A percentile compares a stretch with the other conserved stretches of the same genome.
Evolutionary conservation across 2,329 filamentous ascomycete species (phyloP).

Genomic region (Colletotrichum somersetense): DNA sequence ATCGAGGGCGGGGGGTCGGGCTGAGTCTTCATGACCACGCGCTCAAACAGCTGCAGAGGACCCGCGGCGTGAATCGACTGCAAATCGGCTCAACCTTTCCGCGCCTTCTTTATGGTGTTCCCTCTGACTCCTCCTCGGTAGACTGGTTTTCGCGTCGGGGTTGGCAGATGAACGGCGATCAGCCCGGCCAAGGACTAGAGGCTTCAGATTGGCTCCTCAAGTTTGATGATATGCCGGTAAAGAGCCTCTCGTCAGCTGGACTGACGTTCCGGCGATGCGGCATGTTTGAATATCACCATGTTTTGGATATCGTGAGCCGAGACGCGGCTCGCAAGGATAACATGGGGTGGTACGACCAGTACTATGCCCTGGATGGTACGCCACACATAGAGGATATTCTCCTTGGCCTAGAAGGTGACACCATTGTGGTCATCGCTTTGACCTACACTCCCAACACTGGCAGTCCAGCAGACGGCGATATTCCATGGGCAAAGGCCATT

Average conservation of each 20-base stretch:
- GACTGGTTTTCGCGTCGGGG: constrained; percentile 68
- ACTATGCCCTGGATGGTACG: constrained; percentile 63
- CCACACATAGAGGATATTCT: constrained; percentile 65
- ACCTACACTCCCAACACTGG: constrained; percentile 64
- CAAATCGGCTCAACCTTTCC: constrained; percentile 72
- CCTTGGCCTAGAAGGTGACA: constrained; percentile 62
- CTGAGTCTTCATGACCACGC: constrained; percentile 66
- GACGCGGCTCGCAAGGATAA: constrained; percentile 61
- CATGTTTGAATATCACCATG: constrained; percentile 58
- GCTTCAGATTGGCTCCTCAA: constrained; percentile 67
- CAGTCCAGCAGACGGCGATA: constrained; percentile 61
- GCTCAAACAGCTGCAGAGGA: constrained; percentile 61
- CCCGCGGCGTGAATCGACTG: constrained; percentile 65
- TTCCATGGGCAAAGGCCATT: constrained; percentile 68
- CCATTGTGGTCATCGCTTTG: constrained; percentile 66
- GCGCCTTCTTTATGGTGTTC: constrained; percentile 67
- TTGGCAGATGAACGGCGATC: constrained; percentile 60
- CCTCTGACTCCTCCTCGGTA: constrained; percentile 55
- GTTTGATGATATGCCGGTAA: constrained; percentile 62
- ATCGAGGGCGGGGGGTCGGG: constrained; percentile 65
- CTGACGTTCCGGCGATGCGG: constrained; percentile 61
- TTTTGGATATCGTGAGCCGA: constrained; percentile 64
- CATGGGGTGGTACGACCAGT: constrained; percentile 72
- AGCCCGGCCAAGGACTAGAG: constrained; percentile 58
- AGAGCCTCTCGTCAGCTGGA: constrained; percentile 55